These are phyloP conservation scores for Boechera divaricarpa DNA, from an alignment of 345 rosid genomes.

Conservation along the genomic window DNA sequence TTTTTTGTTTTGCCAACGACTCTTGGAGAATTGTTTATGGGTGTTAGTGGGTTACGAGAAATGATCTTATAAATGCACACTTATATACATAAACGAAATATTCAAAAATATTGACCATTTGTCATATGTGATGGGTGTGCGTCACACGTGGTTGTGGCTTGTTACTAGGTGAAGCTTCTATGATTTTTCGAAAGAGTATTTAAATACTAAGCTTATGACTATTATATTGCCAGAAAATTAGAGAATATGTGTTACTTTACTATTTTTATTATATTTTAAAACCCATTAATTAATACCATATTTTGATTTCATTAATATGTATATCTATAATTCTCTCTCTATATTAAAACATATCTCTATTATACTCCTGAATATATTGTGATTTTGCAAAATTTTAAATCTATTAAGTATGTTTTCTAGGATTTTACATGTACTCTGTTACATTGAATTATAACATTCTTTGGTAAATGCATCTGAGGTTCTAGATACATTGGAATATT, in stretches of 20 bases:
- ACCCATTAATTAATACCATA: too few relatives aligned
- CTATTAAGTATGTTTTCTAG: too few relatives aligned
- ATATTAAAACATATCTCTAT: too few relatives aligned
- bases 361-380: too few relatives aligned
- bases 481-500: conserved; percentile 34
- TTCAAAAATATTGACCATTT: conserved; percentile 8
- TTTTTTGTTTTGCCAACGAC: conserved; percentile 30
- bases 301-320: too few relatives aligned
- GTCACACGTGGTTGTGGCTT: conserved; percentile 39
- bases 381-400: too few relatives aligned
- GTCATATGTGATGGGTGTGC: conserved; percentile 36
- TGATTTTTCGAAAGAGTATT: background rate
- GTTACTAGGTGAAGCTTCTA: conserved; percentile 29
- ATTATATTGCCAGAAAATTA: too few relatives aligned
- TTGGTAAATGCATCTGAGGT: conserved; percentile 26
- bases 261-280: too few relatives aligned
- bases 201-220: too few relatives aligned
- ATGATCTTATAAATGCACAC: conserved; percentile 24
- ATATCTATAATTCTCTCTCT: too few relatives aligned
- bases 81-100: conserved; percentile 24
- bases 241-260: too few relatives aligned
- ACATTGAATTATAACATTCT: conserved; percentile 28
- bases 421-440: conserved; percentile 1
- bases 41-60: background rate
- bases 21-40: conserved; percentile 36